Conservation (phyloP, 345 rosid species). For the Boechera retrofracta region DNA sequence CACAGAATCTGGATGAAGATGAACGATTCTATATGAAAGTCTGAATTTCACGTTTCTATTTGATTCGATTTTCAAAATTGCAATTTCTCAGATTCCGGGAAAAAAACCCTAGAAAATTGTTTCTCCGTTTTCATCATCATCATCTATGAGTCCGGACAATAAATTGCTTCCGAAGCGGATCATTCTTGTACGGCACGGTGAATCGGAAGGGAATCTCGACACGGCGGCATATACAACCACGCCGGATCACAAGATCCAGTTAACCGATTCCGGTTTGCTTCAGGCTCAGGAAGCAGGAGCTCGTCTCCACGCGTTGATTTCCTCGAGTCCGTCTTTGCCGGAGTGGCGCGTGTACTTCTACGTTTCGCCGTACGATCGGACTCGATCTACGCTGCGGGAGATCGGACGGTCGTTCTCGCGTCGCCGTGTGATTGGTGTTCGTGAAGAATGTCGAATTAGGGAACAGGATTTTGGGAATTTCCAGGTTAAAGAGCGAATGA, state of each 20-base stretch:
- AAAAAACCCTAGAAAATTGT: conserved; percentile 3
- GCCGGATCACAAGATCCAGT: conserved; percentile 87
- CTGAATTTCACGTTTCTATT: background rate
- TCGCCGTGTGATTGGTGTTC: conserved; percentile 80
- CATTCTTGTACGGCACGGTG: conserved; percentile 93
- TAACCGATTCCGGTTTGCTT: conserved; percentile 59
- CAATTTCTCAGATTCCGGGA: conserved; percentile 30
- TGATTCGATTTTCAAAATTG: background rate
- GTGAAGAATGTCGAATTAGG: conserved; percentile 88
- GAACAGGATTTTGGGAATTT: conserved; percentile 99
- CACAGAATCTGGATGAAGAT: background rate
- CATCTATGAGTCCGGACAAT: conserved; percentile 45
- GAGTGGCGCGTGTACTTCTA: conserved; percentile 89
- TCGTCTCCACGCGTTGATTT: conserved; percentile 55
- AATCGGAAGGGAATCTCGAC: conserved; percentile 89
- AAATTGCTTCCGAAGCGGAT: conserved; percentile 80
- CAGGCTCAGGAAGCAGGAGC: conserved; percentile 76
- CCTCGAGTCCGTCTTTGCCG: conserved; percentile 38
- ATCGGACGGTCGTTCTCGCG: conserved; percentile 81
- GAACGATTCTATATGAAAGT: background rate
- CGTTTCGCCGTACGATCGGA: conserved; percentile 91
- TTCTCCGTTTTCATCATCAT: background rate
- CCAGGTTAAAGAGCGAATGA: conserved; percentile 88
- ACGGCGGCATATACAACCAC: conserved; percentile 76
- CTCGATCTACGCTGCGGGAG: conserved; percentile 89